A percentile compares a stretch with the other conserved stretches of the same genome.
These are phyloP conservation scores for Rhodamnia rubescens DNA, from an alignment of 345 rosid genomes.

Conservation along the genomic window DNA sequence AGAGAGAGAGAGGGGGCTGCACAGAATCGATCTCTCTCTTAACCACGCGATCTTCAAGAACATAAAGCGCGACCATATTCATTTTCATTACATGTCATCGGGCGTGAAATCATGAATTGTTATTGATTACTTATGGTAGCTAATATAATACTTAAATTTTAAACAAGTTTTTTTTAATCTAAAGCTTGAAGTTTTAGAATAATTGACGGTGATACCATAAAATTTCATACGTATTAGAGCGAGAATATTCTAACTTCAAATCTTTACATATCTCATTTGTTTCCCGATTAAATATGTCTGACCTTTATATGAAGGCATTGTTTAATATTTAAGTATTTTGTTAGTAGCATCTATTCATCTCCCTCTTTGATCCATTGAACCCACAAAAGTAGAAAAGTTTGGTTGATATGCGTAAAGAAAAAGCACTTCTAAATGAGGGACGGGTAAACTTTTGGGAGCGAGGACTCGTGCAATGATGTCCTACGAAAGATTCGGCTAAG, in stretches of 20 bases:
- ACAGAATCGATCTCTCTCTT: neutral
- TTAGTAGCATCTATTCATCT: neutral
- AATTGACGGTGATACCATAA: rapidly evolving
- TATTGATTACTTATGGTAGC: neutral
- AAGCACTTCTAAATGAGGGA: neutral
- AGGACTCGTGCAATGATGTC: neutral
- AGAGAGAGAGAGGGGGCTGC: too few relatives aligned
- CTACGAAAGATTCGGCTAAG: neutral
- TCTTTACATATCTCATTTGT: too few relatives aligned
- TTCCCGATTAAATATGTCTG: too few relatives aligned
- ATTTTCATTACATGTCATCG: neutral
- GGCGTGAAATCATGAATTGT: neutral
- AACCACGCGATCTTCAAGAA: neutral
- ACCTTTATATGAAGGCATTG: too few relatives aligned
- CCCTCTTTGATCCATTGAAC: neutral
- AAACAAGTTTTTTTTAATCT: too few relatives aligned
- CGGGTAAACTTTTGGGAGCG: neutral
- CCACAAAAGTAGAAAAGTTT: neutral
- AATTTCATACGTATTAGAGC: too few relatives aligned
- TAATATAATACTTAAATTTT: too few relatives aligned
- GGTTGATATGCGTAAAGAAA: neutral
- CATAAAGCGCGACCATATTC: neutral
- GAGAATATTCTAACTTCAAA: too few relatives aligned
- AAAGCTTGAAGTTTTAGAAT: too few relatives aligned
- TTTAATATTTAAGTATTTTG: too few relatives aligned